Evolutionary conservation across 805 yeast genomes (phyloP), one percentile per base, ranked within the genome.

Genomic region (Zygosaccharomyces rouxii): DNA sequence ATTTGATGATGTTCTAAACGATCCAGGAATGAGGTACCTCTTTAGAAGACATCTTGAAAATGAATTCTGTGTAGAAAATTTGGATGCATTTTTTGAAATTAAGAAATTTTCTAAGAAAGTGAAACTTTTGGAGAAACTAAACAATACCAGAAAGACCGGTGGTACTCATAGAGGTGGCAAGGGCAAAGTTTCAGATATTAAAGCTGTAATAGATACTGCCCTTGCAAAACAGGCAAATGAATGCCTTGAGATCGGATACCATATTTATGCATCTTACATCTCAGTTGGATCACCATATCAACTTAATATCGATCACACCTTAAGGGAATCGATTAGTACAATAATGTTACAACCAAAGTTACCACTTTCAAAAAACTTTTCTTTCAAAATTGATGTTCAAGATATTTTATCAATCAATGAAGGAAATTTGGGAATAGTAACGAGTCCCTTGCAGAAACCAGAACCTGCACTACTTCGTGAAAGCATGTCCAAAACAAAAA

Each of bases 21-120:
- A 89, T 62, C 95, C 96, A 0, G 96, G 94, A 0, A 69, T 83
- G 70, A 72, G 84, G 46, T 80, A 78, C 47, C 64, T 87, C 7
- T 86, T 89, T 65, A 73, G 80, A 52, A 69, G 71, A n/a, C 89
- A 86, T 60, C 63, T 89, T 44, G 79, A 76, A 43, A 75, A 72
- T 26, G 84, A 81, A 44, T 73, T 75, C 47, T 88, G 95, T 59
- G 77, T 76, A 2, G 97, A 89, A 59, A 89, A 87, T 57, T 63
- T 86, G n/a, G 83, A 83, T 53, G 88, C 84, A 3, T 86, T 79
- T 61, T 65, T 76, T 45, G 86, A 81, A 49, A 74, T 86, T 42
- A 71, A 71, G 41, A 75, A 75, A 42, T 77, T 83, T 51, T 71
- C 72, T 10, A 76, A 73, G 52, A 76, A 74, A 53, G 67, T 78